phyloP scores from a whole-genome alignment of 1,139 yeast genomes.

The Suhomyces chickasaworum region DNA sequence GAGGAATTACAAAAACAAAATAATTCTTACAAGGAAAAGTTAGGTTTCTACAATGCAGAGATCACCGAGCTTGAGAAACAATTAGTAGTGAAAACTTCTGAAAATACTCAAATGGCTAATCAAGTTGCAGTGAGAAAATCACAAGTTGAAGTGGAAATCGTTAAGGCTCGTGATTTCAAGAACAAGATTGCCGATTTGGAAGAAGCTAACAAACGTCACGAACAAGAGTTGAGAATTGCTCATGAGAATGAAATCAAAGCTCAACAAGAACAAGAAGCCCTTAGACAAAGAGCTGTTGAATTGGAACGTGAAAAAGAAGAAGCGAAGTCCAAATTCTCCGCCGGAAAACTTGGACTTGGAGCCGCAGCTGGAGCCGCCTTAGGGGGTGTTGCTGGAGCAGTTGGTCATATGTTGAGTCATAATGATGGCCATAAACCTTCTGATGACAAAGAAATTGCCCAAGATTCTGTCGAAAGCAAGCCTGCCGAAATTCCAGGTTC shows the following conservation, averaged over 20 bases:
- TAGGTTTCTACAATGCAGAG: slow-evolving; percentile 69
- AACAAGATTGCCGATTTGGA: slow-evolving; percentile 32
- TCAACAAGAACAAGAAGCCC: slow-evolving; percentile 9
- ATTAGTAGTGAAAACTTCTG: slow-evolving; percentile 51
- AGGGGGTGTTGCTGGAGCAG: slow-evolving; percentile 25
- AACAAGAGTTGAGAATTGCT: slow-evolving; percentile 25
- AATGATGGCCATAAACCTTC: neutral
- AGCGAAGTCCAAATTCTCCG: slow-evolving; percentile 20
- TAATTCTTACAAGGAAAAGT: slow-evolving; percentile 62
- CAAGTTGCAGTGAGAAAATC: slow-evolving; percentile 66
- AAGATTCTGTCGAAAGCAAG: neutral
- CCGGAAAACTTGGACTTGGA: slow-evolving; percentile 30
- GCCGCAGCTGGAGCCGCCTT: slow-evolving; percentile 33
- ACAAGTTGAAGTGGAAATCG: slow-evolving; percentile 63
- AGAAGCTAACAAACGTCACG: slow-evolving; percentile 25
- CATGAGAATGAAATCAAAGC: slow-evolving; percentile 13
- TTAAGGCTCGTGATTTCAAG: slow-evolving; percentile 54
- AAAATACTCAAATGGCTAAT: slow-evolving; percentile 61
- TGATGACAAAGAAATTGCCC: neutral
- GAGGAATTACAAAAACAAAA: slow-evolving; percentile 71
- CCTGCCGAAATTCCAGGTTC: neutral
- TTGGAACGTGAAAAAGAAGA: slow-evolving; percentile 38
- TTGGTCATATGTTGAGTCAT: slow-evolving; percentile 14
- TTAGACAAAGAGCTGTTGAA: slow-evolving; percentile 28
- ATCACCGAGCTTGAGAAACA: slow-evolving; percentile 59